Percentiles rank a stretch among this genome's conserved stretches.
These are phyloP conservation scores for Dactylella cylindrospora DNA, from an alignment of 2,329 filamentous ascomycete genomes.

Conservation along the genomic window DNA sequence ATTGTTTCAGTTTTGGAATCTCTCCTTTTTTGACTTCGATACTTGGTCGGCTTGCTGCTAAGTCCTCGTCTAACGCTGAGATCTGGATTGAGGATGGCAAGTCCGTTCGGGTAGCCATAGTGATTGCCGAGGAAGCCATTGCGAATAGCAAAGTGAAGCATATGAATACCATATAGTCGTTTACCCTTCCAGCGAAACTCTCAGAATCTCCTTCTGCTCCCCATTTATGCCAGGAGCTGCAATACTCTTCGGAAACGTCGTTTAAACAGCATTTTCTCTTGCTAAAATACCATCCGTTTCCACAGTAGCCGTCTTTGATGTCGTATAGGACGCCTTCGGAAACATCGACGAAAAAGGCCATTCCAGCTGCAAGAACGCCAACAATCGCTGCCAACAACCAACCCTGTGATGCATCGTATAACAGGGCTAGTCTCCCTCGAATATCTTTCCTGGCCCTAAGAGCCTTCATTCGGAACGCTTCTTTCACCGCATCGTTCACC, in stretches of 20 bases:
- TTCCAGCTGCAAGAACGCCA: slow-evolving; percentile 76
- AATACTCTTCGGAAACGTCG: slow-evolving; percentile 50
- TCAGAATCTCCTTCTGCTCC: slow-evolving; percentile 51
- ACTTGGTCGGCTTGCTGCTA: slow-evolving; percentile 59
- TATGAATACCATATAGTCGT: slow-evolving; percentile 78
- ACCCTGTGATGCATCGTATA: slow-evolving; percentile 85
- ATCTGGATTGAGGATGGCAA: slow-evolving; percentile 86
- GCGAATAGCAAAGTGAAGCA: slow-evolving; percentile 70
- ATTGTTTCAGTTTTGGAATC: slow-evolving; percentile 52
- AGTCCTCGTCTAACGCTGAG: slow-evolving; percentile 86
- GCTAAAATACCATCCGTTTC: slow-evolving; percentile 68
- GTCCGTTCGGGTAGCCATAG: slow-evolving; percentile 86
- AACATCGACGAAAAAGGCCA: slow-evolving; percentile 87
- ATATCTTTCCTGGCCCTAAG: slow-evolving; percentile 80
- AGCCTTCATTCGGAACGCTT: slow-evolving; percentile 83
- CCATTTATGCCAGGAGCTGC: slow-evolving; percentile 40
- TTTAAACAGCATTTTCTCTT: slow-evolving; percentile 67
- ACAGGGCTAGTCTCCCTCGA: slow-evolving; percentile 72
- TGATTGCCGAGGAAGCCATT: slow-evolving; percentile 72
- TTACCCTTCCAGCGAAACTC: slow-evolving; percentile 54
- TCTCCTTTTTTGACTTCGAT: slow-evolving; percentile 19
- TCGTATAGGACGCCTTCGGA: slow-evolving; percentile 85
- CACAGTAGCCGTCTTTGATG: slow-evolving; percentile 85
- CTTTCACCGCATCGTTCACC: slow-evolving; percentile 96
- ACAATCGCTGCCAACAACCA: slow-evolving; percentile 93